Evolutionary conservation across 2,329 filamentous ascomycete species (phyloP), one percentile per base, ranked within the genome.

Genomic region (Neofusicoccum kwambonambiense): DNA sequence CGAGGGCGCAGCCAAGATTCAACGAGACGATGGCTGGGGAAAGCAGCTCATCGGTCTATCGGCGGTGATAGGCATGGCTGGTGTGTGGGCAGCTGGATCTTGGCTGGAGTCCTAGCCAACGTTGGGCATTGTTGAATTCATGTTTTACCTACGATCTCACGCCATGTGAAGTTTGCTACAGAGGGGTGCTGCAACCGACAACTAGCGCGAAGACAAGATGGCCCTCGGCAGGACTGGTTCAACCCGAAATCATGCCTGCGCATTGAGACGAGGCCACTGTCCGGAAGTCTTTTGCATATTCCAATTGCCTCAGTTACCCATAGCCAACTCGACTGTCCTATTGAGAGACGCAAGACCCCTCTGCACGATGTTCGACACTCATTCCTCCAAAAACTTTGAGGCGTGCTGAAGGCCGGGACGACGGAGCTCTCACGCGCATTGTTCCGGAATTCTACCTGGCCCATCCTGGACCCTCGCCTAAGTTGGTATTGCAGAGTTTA

Each of bases 11-110:
- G 68, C 72, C 12, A 77, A 74, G 66, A 74, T 80, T 4, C 70
- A 74, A 41, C 72, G 70, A 22, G 74, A 78, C 47, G 71, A 74
- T 19, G 71, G 73, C 3, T 80, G 78, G 76, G 64, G 72, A 7
- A 81, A 79, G 66, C 77, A 80, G 65, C 67, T 72, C 13, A 69
- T 77, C 31, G 79, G 79, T 19, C 74, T 75, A 31, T 74, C 73
- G 7, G 76, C 78, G 0, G 66, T 81, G 57, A 64, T 76, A 5
- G 79, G 76, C 3, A 76, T 78, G 67, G 75, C 74, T 12, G 75
- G 74, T 5, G 70, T 76, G 3, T 81, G 79, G 79, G 67, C 74
- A 12, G 77, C 72, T 41, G 78, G 76, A 6, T 78, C 76, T 34
- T 78, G 72, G 73, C 65, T 79, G 1, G 77, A 79, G 57, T 47